Percentiles rank a stretch among this genome's conserved stretches.
phyloP scores from a whole-genome alignment of 192 early-diverging fungal species.

The Gamsiella multidivaricata region DNA sequence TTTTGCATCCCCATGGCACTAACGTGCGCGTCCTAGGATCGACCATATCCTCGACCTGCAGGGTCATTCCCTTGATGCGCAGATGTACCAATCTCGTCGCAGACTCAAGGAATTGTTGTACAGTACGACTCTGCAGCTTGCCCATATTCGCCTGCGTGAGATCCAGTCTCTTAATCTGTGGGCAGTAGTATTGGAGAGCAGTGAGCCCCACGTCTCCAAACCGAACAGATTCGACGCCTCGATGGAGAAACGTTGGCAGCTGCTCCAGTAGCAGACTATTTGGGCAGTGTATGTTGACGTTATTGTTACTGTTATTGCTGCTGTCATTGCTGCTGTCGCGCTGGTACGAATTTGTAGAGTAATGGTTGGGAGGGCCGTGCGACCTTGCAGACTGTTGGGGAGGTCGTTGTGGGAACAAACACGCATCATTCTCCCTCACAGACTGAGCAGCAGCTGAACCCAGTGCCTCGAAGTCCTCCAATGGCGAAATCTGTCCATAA shows the following conservation, averaged over 20 bases:
- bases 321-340: background rate
- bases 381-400: background rate
- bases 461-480: background rate
- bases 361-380: background rate
- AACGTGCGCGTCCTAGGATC: background rate
- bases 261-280: background rate
- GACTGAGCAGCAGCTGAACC: background rate
- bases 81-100: background rate
- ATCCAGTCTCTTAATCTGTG: conserved; percentile 2
- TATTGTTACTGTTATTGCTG: conserved; percentile 2
- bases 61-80: background rate
- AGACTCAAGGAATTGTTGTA: conserved; percentile 5
- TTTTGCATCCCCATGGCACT: background rate
- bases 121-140: background rate
- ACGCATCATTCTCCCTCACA: background rate
- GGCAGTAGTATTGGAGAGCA: conserved; percentile 4
- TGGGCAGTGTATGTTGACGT: no score
- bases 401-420: background rate
- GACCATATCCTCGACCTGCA: conserved; percentile 23
- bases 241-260: background rate
- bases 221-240: background rate
- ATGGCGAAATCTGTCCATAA: conserved; percentile 12
- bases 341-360: background rate
- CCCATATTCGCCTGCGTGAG: conserved; percentile 1
- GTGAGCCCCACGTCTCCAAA: conserved; percentile 11